Conservation (phyloP, 2,329 filamentous ascomycete genomes). For the Coniella vitis region DNA sequence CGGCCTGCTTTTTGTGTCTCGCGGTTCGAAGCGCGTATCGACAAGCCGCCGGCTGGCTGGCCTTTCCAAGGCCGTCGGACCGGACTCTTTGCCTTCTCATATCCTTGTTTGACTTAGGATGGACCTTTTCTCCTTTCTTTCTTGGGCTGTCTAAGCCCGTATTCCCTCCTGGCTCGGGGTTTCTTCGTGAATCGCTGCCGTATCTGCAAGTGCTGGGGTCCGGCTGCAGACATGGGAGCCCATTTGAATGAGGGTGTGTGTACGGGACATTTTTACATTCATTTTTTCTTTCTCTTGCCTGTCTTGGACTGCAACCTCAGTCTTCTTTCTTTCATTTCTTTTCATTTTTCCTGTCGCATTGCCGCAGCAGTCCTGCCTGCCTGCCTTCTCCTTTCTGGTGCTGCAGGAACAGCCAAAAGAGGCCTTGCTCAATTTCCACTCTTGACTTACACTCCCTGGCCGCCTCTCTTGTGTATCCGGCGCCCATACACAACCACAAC, state of each 20-base stretch:
- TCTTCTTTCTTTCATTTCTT: not conserved
- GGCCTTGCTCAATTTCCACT: too few relatives aligned
- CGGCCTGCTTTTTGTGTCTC: too few relatives aligned
- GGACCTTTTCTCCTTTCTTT: conserved; percentile 7
- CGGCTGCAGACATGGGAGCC: not conserved
- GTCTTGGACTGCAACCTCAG: too few relatives aligned
- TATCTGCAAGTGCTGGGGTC: conserved; percentile 12
- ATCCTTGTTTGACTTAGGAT: not conserved
- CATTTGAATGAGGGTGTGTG: not conserved
- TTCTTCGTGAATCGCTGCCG: conserved; percentile 6
- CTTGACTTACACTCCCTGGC: too few relatives aligned
- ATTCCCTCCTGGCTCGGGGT: not conserved
- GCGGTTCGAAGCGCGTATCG: too few relatives aligned
- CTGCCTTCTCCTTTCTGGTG: not conserved
- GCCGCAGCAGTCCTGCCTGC: not conserved
- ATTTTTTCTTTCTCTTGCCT: too few relatives aligned
- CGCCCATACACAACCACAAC: too few relatives aligned
- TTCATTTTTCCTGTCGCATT: not conserved
- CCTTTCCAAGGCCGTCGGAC: not conserved
- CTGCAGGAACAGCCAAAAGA: too few relatives aligned
- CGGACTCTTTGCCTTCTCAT: not conserved
- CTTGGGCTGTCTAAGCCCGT: not conserved
- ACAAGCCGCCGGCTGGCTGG: not conserved
- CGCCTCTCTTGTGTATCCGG: too few relatives aligned
- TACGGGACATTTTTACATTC: not conserved